Evolutionary conservation across 768 basidiomycete genomes (phyloP).

Genomic region (Serendipita sp.): DNA sequence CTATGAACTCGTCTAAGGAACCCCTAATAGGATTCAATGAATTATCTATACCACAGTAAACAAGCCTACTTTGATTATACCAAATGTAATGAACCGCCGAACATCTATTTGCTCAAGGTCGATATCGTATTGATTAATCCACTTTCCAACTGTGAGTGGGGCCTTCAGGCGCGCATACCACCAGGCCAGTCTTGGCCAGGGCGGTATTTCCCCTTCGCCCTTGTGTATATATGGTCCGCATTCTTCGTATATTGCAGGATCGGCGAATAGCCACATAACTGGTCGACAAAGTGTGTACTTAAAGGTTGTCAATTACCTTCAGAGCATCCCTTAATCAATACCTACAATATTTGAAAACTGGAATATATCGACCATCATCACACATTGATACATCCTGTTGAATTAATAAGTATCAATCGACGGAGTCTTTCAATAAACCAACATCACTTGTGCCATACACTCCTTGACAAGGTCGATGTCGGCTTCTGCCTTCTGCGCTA

Average conservation of each 20-base stretch:
- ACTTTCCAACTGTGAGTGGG: constrained; percentile 68
- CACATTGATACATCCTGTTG: constrained; percentile 87
- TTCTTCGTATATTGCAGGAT: constrained; percentile 70
- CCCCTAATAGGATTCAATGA: constrained; percentile 26
- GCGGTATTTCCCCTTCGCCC: constrained; percentile 30
- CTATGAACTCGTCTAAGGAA: constrained; percentile 86
- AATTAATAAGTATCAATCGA: background rate
- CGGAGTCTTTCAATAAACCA: constrained; percentile 16
- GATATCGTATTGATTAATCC: constrained; percentile 69
- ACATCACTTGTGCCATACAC: constrained; percentile 87
- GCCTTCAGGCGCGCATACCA: constrained; percentile 77
- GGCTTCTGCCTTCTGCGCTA: constrained; percentile 82
- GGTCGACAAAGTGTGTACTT: constrained; percentile 77
- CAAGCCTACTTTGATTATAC: constrained; percentile 64
- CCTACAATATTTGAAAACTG: constrained; percentile 75
- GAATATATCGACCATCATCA: constrained; percentile 94
- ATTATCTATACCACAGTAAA: constrained; percentile 14
- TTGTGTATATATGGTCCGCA: constrained; percentile 85
- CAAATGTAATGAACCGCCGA: constrained; percentile 90
- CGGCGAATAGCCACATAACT: constrained; percentile 75
- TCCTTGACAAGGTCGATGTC: constrained; percentile 67
- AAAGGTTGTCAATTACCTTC: background rate
- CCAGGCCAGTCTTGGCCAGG: constrained; percentile 76
- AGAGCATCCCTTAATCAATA: background rate
- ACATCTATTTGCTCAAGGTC: constrained; percentile 67